These are phyloP conservation scores for Casaregolazyma lundiana DNA, from an alignment of 1,139 yeast genomes.

Conservation along the genomic window DNA sequence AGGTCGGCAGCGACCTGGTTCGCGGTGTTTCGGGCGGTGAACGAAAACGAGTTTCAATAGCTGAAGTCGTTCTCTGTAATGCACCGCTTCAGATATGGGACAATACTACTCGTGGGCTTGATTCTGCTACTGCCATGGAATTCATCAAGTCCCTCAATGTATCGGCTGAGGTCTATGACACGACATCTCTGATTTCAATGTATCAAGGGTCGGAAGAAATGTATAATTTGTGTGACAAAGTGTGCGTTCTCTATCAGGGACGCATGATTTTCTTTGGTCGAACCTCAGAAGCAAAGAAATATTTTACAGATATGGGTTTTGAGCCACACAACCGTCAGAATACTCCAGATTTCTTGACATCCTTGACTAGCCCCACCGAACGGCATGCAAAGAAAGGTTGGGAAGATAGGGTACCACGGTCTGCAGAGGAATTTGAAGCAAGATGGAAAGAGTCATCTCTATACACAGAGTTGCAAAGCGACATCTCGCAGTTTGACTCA, in stretches of 20 bases:
- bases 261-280: constrained; percentile 73
- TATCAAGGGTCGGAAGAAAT: constrained; percentile 69
- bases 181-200: constrained; percentile 52
- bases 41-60: constrained; percentile 58
- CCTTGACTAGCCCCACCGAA: constrained; percentile 70
- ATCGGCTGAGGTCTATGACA: constrained; percentile 52
- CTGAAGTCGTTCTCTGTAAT: constrained; percentile 56
- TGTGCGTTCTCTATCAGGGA: constrained; percentile 68
- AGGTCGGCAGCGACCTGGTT: constrained; percentile 57
- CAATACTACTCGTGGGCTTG: constrained; percentile 75
- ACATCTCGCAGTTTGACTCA: constrained; percentile 39
- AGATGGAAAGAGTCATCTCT: constrained; percentile 62
- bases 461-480: constrained; percentile 36
- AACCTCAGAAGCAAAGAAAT: constrained; percentile 52
- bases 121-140: constrained; percentile 69
- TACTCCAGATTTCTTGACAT: constrained; percentile 76
- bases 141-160: constrained; percentile 61
- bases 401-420: constrained; percentile 61
- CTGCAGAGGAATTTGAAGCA: constrained; percentile 62
- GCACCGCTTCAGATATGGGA: constrained; percentile 66
- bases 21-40: constrained; percentile 67
- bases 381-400: constrained; percentile 52
- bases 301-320: constrained; percentile 64
- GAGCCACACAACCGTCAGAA: constrained; percentile 72
- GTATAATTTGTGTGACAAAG: constrained; percentile 61